Evolutionary conservation across 805 yeast genomes (phyloP).

Genomic region (Scheffersomyces lignosus): DNA sequence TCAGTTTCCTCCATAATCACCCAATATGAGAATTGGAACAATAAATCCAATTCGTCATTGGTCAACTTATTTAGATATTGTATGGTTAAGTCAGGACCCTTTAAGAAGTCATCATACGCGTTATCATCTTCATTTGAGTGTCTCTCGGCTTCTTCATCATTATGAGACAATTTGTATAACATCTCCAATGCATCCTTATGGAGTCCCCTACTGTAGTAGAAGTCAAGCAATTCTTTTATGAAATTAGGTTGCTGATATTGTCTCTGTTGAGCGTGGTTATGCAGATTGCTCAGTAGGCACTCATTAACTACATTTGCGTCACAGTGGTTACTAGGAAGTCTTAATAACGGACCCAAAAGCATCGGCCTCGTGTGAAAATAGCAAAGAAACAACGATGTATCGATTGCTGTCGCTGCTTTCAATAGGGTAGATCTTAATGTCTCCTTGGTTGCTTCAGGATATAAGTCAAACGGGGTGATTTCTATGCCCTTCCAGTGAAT

Average conservation of each 20-base stretch:
- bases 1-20: constrained; percentile 36
- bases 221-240: constrained; percentile 73
- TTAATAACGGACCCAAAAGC: constrained; percentile 77
- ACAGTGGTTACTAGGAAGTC: constrained; percentile 73
- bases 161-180: constrained; percentile 36
- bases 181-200: constrained; percentile 70
- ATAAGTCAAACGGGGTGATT: constrained; percentile 44
- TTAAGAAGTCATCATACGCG: constrained; percentile 25
- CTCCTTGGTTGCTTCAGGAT: constrained; percentile 25
- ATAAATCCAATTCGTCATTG: constrained; percentile 48
- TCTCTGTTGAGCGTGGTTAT: constrained; percentile 16
- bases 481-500: constrained; percentile 48
- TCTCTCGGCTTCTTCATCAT: constrained; percentile 3
- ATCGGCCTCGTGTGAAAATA: constrained; percentile 69
- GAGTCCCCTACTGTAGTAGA: constrained; percentile 59
- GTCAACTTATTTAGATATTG: constrained; percentile 59
- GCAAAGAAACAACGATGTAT: constrained; percentile 74
- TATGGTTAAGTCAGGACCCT: constrained; percentile 46
- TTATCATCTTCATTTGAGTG: constrained; percentile 18
- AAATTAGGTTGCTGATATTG: constrained; percentile 32
- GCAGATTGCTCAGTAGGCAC: constrained; percentile 44
- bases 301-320: constrained; percentile 60
- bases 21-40: constrained; percentile 58
- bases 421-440: constrained; percentile 21
- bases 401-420: constrained; percentile 53